Evolutionary conservation across 768 basidiomycete genomes (phyloP).

Genomic region (Amanita muscaria): DNA sequence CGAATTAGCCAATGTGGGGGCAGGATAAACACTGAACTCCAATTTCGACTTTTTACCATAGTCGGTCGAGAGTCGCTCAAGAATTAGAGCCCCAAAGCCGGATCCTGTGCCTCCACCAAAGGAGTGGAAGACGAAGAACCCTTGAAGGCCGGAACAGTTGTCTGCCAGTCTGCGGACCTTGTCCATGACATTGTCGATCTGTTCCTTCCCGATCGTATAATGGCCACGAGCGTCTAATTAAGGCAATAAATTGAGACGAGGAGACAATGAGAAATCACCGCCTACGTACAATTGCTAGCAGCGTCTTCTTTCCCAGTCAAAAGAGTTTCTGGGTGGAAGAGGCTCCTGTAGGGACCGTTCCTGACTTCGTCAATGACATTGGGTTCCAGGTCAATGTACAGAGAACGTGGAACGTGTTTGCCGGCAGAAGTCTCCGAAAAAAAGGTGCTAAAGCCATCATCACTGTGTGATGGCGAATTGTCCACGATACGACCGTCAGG

Average conservation of each 20-base stretch:
- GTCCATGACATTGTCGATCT: slow-evolving; percentile 95
- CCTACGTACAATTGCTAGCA: slow-evolving; percentile 86
- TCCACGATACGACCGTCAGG: slow-evolving; percentile 90
- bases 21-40: slow-evolving; percentile 97
- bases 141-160: slow-evolving; percentile 96
- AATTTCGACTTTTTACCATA: slow-evolving; percentile 99
- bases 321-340: slow-evolving; percentile 99
- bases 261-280: not conserved
- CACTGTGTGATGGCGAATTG: slow-evolving; percentile 62
- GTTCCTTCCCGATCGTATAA: slow-evolving; percentile 98
- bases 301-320: slow-evolving; percentile 99
- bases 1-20: slow-evolving; percentile 88
- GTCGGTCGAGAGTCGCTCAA: slow-evolving; percentile 95
- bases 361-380: slow-evolving; percentile 97
- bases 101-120: slow-evolving; percentile 99
- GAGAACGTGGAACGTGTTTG: slow-evolving; percentile 94
- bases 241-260: not conserved
- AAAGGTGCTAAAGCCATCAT: slow-evolving; percentile 97
- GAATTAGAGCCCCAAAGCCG: slow-evolving; percentile 94
- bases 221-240: slow-evolving; percentile 89
- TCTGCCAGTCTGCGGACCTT: slow-evolving; percentile 94
- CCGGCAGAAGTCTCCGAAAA: slow-evolving; percentile 97
- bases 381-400: slow-evolving; percentile 96
- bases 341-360: slow-evolving; percentile 88
- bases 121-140: slow-evolving; percentile 99